Evolutionary conservation across 495 filamentous ascomycete species (phyloP).

Genomic region (Delitschia confertaspora): DNA sequence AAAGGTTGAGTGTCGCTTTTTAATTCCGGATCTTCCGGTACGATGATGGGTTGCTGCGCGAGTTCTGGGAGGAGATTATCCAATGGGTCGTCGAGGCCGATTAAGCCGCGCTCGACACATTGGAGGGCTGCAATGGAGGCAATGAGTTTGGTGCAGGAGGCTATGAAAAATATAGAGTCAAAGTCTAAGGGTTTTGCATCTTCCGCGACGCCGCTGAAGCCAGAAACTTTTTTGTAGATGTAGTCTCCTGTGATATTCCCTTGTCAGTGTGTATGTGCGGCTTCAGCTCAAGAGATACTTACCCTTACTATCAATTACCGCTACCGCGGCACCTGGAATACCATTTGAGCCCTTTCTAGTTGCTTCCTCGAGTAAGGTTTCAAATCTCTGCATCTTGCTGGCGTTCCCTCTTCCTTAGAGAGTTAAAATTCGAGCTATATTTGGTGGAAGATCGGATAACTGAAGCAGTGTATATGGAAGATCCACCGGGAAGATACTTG

Average conservation of each 20-base stretch:
- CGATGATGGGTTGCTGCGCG: slow-evolving; percentile 20
- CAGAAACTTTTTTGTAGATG: slow-evolving; percentile 23
- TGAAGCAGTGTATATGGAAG: not conserved
- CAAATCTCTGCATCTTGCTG: slow-evolving; percentile 17
- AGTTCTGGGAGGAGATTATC: slow-evolving; percentile 29
- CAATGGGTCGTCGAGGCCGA: slow-evolving; percentile 31
- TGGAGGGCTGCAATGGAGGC: slow-evolving; percentile 31
- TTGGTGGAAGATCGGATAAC: not conserved
- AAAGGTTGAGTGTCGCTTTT: slow-evolving; percentile 1
- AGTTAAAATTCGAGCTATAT: no score
- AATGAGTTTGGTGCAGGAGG: slow-evolving; percentile 33
- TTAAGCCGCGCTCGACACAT: slow-evolving; percentile 30
- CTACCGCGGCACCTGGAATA: slow-evolving; percentile 6
- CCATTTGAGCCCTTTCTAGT: slow-evolving; percentile 6
- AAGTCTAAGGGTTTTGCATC: slow-evolving; percentile 19
- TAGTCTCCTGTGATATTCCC: slow-evolving; percentile 18
- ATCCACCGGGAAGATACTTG: not conserved
- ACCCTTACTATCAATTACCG: slow-evolving; percentile 15
- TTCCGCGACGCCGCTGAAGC: slow-evolving; percentile 10
- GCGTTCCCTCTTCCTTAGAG: no score
- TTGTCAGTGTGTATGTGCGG: not conserved
- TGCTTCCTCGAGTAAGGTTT: not conserved
- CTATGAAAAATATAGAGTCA: slow-evolving; percentile 25
- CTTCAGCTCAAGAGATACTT: not conserved
- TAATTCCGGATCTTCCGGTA: not conserved